Evolutionary conservation across 129 eudicot genomes (phyloP).

Genomic region (Apium graveolens): DNA sequence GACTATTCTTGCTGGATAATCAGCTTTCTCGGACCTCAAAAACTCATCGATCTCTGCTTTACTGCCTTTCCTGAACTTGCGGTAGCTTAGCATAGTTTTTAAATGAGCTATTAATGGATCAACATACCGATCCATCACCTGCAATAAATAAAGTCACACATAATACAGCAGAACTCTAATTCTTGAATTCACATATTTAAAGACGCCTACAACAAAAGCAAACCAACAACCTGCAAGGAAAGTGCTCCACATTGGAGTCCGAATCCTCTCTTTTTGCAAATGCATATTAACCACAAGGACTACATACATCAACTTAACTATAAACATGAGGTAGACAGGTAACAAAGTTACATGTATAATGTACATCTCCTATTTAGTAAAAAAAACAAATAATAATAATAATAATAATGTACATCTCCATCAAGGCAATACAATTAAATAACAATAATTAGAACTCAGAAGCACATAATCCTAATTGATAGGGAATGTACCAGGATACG

Average conservation of each 20-base stretch:
- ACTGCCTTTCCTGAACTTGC: constrained; percentile 73
- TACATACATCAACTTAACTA: neutral
- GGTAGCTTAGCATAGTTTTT: constrained; percentile 73
- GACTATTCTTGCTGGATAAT: constrained; percentile 68
- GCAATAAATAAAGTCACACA: neutral
- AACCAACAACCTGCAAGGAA: neutral
- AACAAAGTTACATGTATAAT: too few species aligned
- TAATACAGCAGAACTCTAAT: neutral
- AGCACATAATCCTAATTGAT: too few species aligned
- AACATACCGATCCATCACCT: constrained; percentile 82
- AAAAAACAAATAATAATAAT: too few species aligned
- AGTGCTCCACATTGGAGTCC: neutral
- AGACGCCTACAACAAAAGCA: neutral
- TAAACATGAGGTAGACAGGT: too few species aligned
- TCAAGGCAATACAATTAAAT: neutral
- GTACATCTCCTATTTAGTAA: too few species aligned
- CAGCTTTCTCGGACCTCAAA: constrained; percentile 59
- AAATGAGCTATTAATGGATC: constrained; percentile 70
- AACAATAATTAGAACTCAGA: too few species aligned
- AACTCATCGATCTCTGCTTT: constrained; percentile 84
- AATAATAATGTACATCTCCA: neutral
- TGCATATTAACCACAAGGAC: neutral
- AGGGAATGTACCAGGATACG: too few species aligned
- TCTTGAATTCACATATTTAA: neutral
- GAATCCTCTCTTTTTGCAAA: neutral